Evolutionary conservation across 768 basidiomycete genomes (phyloP), one percentile per base, ranked within the genome.

Genomic region (Agrocybe praecox): DNA sequence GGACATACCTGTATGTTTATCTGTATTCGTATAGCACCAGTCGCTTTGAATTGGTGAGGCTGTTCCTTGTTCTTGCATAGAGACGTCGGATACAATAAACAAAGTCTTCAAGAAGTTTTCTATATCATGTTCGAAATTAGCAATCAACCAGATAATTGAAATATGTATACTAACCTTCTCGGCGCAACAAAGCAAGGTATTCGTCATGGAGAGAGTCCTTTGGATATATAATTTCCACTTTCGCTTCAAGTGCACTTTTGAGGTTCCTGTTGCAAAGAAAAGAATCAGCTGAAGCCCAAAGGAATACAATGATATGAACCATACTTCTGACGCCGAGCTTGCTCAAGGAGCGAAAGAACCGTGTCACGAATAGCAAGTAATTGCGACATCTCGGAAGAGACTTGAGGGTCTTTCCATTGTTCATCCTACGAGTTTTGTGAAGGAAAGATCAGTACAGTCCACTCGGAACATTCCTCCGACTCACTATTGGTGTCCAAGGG

Each of bases 1-100:
- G 17, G 18, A 36, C 19, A 34, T 33, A 54, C 53, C 22, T 34
- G 46, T 12, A 17, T 46, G 44, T 22, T 46, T 45, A 33, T 53
- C 21, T 23, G 52, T 40, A 42, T 50, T n/a, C 23, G 50, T 22
- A 36, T 53, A 53, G 24, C 32, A 48, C 60, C 60, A 61, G 15
- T 40, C 48, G 9, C 22, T 29, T 10, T 33, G 21, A 5, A 49
- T 42, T 1, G 47, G 17, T 45, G 42, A 7, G 34, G 40, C 23
- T 4, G 1, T 7, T 22, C n/a, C 60, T 72, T 80, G 73, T 50
- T 84, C 78, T 0, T 69, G 71, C 8, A 94, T 56, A 6, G 71
- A 73, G 14, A 82, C 89, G 52, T 90, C 80, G 1, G 94, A 95
- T 1, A 92, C 89, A 51, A 92, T 90, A 71, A 93, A 94, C 6